Base-by-base conservation (phyloP, 192 early-diverging fungal species). In the Radiomyces spectabilis region DNA sequence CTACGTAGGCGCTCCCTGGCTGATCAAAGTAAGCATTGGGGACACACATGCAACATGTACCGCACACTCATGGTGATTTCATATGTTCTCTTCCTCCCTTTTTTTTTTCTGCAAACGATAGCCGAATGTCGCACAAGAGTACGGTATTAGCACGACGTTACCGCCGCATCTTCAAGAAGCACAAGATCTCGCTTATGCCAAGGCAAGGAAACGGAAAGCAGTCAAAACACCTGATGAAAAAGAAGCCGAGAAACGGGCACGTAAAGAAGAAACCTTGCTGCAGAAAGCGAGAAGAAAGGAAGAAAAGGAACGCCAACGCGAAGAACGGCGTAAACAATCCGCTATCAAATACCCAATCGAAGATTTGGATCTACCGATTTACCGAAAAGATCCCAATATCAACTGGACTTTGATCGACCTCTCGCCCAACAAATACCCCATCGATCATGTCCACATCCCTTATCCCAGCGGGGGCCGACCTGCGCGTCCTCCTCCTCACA, bases 291-390 rank as follows among this genome's bases (percentile, higher is more conserved):
- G 25, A 40, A 12, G 51, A 35, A 61, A 57, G 37, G 34, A 44
- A 18, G 62, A 55, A 26, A 48, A 63, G 47, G 66, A 61, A 63
- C 57, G 34, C 25, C 59, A 33, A 21, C 37, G 68, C 15, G 57
- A 63, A 35, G 66, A 58, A 65, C 61, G 30, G 32, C 61, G 32
- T 5, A 45, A 51, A 25, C 76, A 72, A 39, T 38, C 51, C 18
- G 50, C 65, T 13, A 68, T 87, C 37, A 84, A 83, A 55, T 88
- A 85, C 52, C 93, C 93, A 4, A 82, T 89, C 3, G 91, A 96
- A 46, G 92, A 97, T 69, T 58, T 90, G 35, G 88, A 89, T 21
- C 66, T 89, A 22, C 68, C 57, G 1, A 60, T 66, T 16, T 66
- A 66, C 50, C 26, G 64, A 9, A 66, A 58, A 25, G 57, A 60